Percentiles rank a stretch among this genome's conserved stretches.
phyloP scores from a whole-genome alignment of 495 filamentous ascomycete genomes.

The Tuber brumale region DNA sequence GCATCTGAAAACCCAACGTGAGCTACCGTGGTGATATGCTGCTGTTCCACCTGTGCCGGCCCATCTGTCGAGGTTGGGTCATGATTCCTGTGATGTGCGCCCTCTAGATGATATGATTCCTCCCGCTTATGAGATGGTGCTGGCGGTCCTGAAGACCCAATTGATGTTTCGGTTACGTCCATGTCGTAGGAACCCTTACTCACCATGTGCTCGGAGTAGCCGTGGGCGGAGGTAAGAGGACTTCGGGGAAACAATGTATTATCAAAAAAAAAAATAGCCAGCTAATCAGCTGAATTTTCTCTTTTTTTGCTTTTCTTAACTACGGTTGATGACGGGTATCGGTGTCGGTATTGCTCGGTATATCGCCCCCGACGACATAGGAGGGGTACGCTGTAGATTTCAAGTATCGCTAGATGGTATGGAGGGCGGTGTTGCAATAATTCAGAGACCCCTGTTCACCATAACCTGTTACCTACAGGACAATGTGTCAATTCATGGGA shows the following conservation, averaged over 20 bases:
- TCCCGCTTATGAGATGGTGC: slow-evolving; percentile 17
- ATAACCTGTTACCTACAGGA: neutral
- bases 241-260: neutral
- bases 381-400: neutral
- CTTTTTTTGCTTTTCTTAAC: neutral
- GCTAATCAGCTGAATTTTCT: neutral
- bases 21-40: slow-evolving; percentile 36
- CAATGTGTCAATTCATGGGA: neutral
- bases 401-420: neutral
- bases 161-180: slow-evolving; percentile 14
- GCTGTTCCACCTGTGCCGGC: slow-evolving; percentile 28
- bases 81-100: slow-evolving; percentile 29
- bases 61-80: slow-evolving; percentile 29
- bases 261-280: neutral
- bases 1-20: slow-evolving; percentile 40
- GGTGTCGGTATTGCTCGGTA: neutral
- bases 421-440: neutral
- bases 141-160: slow-evolving; percentile 1
- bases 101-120: slow-evolving; percentile 28
- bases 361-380: neutral
- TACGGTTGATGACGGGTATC: neutral
- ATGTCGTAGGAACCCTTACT: slow-evolving; percentile 25
- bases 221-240: neutral
- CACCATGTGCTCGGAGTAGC: neutral
- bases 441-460: neutral